These are phyloP conservation scores for Xylariomycetidae sp. DNA, from an alignment of 2,329 filamentous ascomycete genomes.

Conservation along the genomic window DNA sequence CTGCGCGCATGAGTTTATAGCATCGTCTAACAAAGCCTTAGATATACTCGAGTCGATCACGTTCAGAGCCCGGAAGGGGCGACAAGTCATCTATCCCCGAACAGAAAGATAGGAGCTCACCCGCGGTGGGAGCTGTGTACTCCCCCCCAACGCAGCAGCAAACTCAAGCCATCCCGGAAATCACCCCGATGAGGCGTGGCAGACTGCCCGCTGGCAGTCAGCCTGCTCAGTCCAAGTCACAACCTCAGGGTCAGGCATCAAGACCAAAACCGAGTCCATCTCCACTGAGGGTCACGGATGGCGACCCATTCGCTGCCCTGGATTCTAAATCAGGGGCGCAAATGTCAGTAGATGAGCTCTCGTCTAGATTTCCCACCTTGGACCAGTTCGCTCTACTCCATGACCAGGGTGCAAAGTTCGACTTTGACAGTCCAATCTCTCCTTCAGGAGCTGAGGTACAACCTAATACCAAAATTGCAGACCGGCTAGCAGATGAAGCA, in stretches of 20 bases:
- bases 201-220: slow-evolving; percentile 52
- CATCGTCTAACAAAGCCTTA: slow-evolving; percentile 29
- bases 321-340: slow-evolving; percentile 58
- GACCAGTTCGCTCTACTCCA: slow-evolving; percentile 91
- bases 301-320: slow-evolving; percentile 86
- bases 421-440: slow-evolving; percentile 63
- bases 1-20: not conserved
- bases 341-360: slow-evolving; percentile 69
- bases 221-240: slow-evolving; percentile 25
- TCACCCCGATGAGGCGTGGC: slow-evolving; percentile 90
- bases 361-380: slow-evolving; percentile 79
- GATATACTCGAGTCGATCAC: slow-evolving; percentile 66
- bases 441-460: slow-evolving; percentile 40
- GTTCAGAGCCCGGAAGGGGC: slow-evolving; percentile 54
- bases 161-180: slow-evolving; percentile 69
- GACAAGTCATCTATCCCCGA: slow-evolving; percentile 51
- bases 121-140: slow-evolving; percentile 75
- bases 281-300: slow-evolving; percentile 62
- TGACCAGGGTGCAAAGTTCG: slow-evolving; percentile 77
- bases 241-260: too few species aligned
- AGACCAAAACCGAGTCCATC: slow-evolving; percentile 62
- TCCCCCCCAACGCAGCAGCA: slow-evolving; percentile 68
- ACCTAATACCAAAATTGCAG: slow-evolving; percentile 63
- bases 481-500: slow-evolving; percentile 78
- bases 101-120: slow-evolving; percentile 46